phyloP scores from a whole-genome alignment of 768 basidiomycete species.

The Tylopilus felleus region DNA sequence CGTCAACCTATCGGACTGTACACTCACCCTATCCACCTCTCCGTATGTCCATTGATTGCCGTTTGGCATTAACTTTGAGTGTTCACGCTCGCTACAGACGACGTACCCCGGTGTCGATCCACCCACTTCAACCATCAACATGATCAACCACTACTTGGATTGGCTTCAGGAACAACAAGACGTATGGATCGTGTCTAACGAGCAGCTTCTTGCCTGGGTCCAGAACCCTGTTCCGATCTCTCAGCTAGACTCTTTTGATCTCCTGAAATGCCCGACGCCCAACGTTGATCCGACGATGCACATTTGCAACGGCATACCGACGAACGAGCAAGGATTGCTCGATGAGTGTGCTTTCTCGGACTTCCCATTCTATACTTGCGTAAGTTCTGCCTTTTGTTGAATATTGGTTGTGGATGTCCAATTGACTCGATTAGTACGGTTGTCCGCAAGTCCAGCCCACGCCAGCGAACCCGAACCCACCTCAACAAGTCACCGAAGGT shows the following conservation, averaged over 20 bases:
- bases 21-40: not conserved
- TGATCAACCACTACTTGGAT: not conserved
- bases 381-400: not conserved
- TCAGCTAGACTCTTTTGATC: not conserved
- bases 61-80: not conserved
- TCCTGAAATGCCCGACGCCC: not conserved
- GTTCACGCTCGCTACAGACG: not conserved
- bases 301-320: not conserved
- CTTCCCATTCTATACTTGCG: not conserved
- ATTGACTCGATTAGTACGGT: not conserved
- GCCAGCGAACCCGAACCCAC: not conserved
- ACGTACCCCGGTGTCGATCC: conserved; percentile 1
- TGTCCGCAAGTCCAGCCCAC: not conserved
- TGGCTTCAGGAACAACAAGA: not conserved
- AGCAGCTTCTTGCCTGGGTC: not conserved
- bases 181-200: conserved; percentile 1
- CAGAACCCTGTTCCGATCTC: not conserved
- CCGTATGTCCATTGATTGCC: not conserved
- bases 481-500: not conserved
- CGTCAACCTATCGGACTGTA: not conserved
- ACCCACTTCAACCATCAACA: not conserved
- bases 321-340: not conserved
- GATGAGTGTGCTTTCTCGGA: not conserved
- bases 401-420: not conserved
- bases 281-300: not conserved